Base-by-base conservation (phyloP, 2,329 filamentous ascomycete species). In the Claviceps sp. region DNA sequence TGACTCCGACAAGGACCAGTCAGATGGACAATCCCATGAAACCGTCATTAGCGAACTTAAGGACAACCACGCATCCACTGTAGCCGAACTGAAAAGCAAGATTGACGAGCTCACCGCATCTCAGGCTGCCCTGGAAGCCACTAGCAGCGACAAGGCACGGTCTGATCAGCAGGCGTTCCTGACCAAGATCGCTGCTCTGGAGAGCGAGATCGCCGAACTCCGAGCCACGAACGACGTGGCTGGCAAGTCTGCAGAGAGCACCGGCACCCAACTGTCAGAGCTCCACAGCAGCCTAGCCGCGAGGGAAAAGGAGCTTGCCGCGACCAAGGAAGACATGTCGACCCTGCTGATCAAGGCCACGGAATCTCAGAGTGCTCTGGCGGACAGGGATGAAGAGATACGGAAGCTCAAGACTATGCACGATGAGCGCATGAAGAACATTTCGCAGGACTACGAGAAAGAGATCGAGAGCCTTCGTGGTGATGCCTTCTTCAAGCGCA, bases 381-480 rank as follows among this genome's bases (percentile, higher is more conserved):
- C 67, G 37, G 67, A 63, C 54, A 78, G 77, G 61, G 76, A 77
- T 8, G 69, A 67, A 24, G 68, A 71, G 24, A 72, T 77, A 24
- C 65, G 72, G 14, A 73, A 73, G 60, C 64, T 81, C 54, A 74
- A 79, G 63, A 67, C 70, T 43, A 75, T 74, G 62, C 77, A 84
- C 60, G 72, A 78, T 55, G 72, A 76, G 57, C 77, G 79, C 60
- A 70, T 84, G 57, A 71, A 77, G 62, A 74, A 73, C 55, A 64
- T 84, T 51, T 79, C 78, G 1, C 70, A 77, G 56, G 79, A 83
- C 57, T 82, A 81, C 57, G 76, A 83, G 61, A 72, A 74, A n/a
- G 79, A 84, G 62, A 82, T 84, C 51, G 79, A 83, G 60, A 76
- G 75, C 53, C 73, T 83, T 16, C 74, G 76, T 52, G 79, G 78